Conservation (phyloP, 108 stramenopile genomes). For the Asterionellopsis glacialis region DNA sequence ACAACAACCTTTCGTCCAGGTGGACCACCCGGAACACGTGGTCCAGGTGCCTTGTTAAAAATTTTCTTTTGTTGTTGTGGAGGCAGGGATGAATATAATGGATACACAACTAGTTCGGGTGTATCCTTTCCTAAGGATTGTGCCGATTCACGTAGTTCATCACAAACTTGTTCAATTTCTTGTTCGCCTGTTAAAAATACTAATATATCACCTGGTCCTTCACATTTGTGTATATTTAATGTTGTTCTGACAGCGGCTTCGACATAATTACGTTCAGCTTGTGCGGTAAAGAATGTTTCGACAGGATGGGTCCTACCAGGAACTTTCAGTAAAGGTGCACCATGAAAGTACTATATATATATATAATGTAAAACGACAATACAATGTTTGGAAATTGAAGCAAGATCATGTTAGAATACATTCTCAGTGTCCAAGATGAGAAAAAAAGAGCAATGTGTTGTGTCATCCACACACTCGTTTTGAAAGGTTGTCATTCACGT, state of each 20-base stretch:
- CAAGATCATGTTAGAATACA: no score
- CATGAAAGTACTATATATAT: constrained; percentile 71
- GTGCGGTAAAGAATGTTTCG: constrained; percentile 95
- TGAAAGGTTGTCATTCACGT: no score
- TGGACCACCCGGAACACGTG: constrained; percentile 86
- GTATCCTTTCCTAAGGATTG: constrained; percentile 53
- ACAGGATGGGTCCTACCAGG: constrained; percentile 98
- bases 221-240: constrained; percentile 96
- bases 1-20: constrained; percentile 99
- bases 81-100: constrained; percentile 96
- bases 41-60: constrained; percentile 90
- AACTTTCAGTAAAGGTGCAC: constrained; percentile 88
- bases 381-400: no score
- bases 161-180: constrained; percentile 98
- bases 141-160: constrained; percentile 80
- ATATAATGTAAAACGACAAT: no score
- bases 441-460: no score
- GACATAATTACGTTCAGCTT: constrained; percentile 98
- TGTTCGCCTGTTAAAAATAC: constrained; percentile 98
- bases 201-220: constrained; percentile 96
- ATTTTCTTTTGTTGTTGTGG: constrained; percentile 91
- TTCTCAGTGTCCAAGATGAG: no score
- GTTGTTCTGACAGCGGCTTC: constrained; percentile 96
- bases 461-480: no score
- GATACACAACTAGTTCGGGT: constrained; percentile 88